Evolutionary conservation across 1,139 yeast species (phyloP).

Genomic region (Sugiyamaella xylanicola): DNA sequence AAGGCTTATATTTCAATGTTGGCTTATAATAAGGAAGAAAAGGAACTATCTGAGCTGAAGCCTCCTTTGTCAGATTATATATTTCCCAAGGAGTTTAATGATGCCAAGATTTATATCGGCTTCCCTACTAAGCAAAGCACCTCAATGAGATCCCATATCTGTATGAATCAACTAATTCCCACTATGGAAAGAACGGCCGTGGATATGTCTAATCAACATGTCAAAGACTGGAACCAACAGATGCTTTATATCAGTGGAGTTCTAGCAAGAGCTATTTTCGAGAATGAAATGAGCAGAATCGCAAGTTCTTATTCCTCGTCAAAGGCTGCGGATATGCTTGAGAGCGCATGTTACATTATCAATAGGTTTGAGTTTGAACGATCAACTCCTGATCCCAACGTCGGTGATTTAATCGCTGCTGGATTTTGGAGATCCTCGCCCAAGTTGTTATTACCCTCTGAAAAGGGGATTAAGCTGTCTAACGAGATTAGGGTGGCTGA

Average conservation of each 20-base stretch:
- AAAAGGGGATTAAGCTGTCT: conserved; percentile 41
- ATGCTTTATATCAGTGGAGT: conserved; percentile 46
- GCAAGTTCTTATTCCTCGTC: not conserved
- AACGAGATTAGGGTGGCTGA: conserved; percentile 39
- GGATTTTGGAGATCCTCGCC: conserved; percentile 43
- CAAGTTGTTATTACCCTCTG: conserved; percentile 39
- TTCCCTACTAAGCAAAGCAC: conserved; percentile 50
- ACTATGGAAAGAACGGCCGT: conserved; percentile 50
- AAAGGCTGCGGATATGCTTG: conserved; percentile 20
- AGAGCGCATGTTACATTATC: conserved; percentile 37
- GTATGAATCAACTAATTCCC: conserved; percentile 46
- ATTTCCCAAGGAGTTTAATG: conserved; percentile 42
- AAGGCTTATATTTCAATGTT: conserved; percentile 43
- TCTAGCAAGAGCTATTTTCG: conserved; percentile 43
- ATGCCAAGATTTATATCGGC: conserved; percentile 47
- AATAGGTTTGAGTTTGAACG: conserved; percentile 39
- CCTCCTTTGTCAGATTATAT: conserved; percentile 43
- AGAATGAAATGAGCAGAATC: conserved; percentile 39
- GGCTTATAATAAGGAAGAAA: conserved; percentile 37
- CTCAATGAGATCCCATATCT: conserved; percentile 44
- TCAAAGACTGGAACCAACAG: conserved; percentile 47
- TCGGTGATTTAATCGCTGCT: conserved; percentile 41
- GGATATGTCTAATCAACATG: conserved; percentile 47
- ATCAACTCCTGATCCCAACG: conserved; percentile 44
- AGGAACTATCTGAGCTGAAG: conserved; percentile 37